Percentiles rank a stretch among this genome's conserved stretches.
Evolutionary conservation across 106 monocot species (phyloP).

Genomic region (Dactylorhiza incarnata): DNA sequence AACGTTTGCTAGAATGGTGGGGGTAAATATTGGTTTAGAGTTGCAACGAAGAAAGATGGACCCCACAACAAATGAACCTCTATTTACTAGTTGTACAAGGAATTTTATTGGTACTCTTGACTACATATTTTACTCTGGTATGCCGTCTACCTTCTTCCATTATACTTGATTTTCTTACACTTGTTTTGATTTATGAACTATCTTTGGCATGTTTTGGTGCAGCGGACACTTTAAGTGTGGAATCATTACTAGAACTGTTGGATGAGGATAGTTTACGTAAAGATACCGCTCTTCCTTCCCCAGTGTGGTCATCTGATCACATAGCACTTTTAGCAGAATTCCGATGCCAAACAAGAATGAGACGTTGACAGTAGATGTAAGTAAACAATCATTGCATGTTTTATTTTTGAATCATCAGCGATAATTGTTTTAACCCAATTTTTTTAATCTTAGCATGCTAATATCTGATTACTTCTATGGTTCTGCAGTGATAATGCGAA

Average conservation of each 20-base stretch:
- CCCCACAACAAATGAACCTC: constrained; percentile 73
- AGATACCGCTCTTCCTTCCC: constrained; percentile 92
- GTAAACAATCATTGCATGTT: background rate
- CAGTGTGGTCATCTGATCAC: constrained; percentile 97
- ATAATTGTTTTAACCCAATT: background rate
- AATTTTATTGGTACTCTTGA: constrained; percentile 86
- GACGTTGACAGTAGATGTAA: constrained; percentile 22
- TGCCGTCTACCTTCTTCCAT: too few relatives aligned
- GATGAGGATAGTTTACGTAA: constrained; percentile 83
- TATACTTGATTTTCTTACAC: background rate
- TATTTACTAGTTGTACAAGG: constrained; percentile 84
- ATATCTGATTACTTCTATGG: background rate
- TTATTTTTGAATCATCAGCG: background rate
- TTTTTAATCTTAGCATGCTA: background rate
- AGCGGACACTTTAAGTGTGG: constrained; percentile 90
- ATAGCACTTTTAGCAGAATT: constrained; percentile 89
- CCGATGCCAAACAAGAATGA: constrained; percentile 60
- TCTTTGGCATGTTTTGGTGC: constrained; percentile 15
- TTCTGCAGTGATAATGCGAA: too few relatives aligned
- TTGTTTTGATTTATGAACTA: background rate
- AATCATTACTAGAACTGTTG: constrained; percentile 82
- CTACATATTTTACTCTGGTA: constrained; percentile 98
- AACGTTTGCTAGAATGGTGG: constrained; percentile 60
- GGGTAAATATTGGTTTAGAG: constrained; percentile 32
- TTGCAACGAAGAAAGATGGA: constrained; percentile 72